These are phyloP conservation scores for Pelargonium citronellum DNA, from an alignment of 441 rosid genomes.

Conservation along the genomic window DNA sequence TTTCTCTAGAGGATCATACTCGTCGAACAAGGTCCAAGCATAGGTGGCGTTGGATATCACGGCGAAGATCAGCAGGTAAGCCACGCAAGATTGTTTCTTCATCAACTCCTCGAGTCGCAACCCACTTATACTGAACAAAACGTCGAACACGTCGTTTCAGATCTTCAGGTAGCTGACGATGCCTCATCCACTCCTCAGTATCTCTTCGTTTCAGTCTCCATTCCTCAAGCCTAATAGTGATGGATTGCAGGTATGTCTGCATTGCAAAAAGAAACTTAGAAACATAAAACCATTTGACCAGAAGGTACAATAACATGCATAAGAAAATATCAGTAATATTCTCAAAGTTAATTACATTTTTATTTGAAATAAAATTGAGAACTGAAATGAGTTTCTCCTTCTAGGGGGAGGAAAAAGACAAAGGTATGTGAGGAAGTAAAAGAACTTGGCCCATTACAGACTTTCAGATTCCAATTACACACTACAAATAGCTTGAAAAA, in stretches of 20 bases:
- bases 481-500: neutral
- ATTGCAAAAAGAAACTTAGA: slow-evolving; percentile 21
- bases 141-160: slow-evolving; percentile 58
- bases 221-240: slow-evolving; percentile 85
- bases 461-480: neutral
- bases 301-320: neutral
- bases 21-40: slow-evolving; percentile 89
- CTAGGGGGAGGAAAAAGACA: neutral
- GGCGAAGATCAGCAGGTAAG: slow-evolving; percentile 84
- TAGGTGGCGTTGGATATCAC: slow-evolving; percentile 77
- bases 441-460: neutral
- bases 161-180: slow-evolving; percentile 88
- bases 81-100: slow-evolving; percentile 72
- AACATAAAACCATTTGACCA: neutral
- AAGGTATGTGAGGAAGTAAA: neutral
- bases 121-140: slow-evolving; percentile 85
- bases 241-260: slow-evolving; percentile 86
- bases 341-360: neutral
- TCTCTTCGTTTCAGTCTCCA: slow-evolving; percentile 92
- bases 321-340: neutral
- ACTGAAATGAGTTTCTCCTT: slow-evolving; percentile 2
- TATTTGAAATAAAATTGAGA: neutral
- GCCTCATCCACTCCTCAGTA: slow-evolving; percentile 96
- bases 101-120: slow-evolving; percentile 82
- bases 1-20: slow-evolving; percentile 39